Evolutionary conservation across 805 yeast genomes (phyloP), one percentile per base, ranked within the genome.

Genomic region (Lachancea quebecensis): DNA sequence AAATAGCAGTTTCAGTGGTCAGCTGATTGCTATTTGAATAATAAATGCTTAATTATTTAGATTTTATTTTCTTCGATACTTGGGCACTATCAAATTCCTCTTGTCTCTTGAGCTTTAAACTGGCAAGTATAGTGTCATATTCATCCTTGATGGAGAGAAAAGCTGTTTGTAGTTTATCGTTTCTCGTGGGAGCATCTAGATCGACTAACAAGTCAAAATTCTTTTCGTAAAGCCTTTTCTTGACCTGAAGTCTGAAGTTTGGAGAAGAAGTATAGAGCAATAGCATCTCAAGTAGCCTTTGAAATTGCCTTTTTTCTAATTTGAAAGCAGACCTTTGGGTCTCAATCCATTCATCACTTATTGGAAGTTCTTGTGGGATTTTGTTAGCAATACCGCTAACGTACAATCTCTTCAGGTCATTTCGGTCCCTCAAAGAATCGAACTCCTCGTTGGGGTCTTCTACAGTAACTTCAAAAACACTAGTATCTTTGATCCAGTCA

Each of bases 361-460:
- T 42, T 34, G 66, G 64, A 28, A 59, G 54, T 37, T 53, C 42
- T 46, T 56, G 35, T 53, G 57, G 49, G 46, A 70, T 46, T n/a
- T 63, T 55, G 8, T 59, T 48, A 27, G 72, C 57, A 38, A 67
- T 55, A 0, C 67, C 64, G 1, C 49, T 48, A 21, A 62, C 55
- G 32, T 64, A 61, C 29, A 82, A 60, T 53, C 81, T 67, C 46
- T 67, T 64, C 52, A 88, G 69, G 58, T 93, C 98, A 50, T 81
- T 75, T 29, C 91, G 70, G 60, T 93, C 97, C 47, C 99, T 74
- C 53, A 93, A 69, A 58, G 86, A 95, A 59, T 93, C 99, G 66
- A 93, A 91, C 31, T 79, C 78, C 59, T 89, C 96, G 58, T 84
- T 85, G 2, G 98, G 98, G 61, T 93, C 99, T 61, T 93, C 98